These are phyloP conservation scores for Aspergillus steynii DNA, from an alignment of 495 filamentous ascomycete species.

Conservation along the genomic window DNA sequence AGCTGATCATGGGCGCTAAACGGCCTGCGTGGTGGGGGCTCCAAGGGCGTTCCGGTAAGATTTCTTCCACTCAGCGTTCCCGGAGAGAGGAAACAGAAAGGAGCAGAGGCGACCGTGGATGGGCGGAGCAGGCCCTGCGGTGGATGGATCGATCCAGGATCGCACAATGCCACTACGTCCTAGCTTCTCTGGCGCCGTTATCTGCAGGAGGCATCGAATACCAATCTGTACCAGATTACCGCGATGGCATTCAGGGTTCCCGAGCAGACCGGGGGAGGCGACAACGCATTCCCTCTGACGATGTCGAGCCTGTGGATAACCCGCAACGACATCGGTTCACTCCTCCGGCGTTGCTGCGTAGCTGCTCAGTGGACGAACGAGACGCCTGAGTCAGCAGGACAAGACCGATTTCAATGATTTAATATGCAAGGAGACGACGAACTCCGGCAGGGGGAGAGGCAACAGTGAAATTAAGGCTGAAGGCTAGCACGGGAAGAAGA, in stretches of 20 bases:
- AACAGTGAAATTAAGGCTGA: slow-evolving; percentile 11
- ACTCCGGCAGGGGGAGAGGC: background rate
- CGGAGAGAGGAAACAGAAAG: background rate
- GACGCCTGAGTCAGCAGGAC: background rate
- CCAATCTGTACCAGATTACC: too few species aligned
- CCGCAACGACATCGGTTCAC: too few species aligned
- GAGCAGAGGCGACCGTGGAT: background rate
- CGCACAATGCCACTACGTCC: background rate
- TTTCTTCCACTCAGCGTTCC: slow-evolving; percentile 1
- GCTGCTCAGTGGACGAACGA: background rate
- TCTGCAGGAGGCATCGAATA: background rate
- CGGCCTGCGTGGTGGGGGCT: background rate
- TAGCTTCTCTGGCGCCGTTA: background rate
- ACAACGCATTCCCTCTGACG: too few species aligned
- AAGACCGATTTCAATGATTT: background rate
- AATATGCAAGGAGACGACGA: slow-evolving; percentile 2
- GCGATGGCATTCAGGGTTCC: too few species aligned
- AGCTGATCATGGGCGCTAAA: slow-evolving; percentile 9
- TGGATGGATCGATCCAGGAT: slow-evolving; percentile 5
- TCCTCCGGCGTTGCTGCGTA: background rate
- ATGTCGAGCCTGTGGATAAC: too few species aligned
- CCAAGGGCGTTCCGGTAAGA: slow-evolving; percentile 6
- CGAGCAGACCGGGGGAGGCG: too few species aligned
- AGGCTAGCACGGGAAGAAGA: slow-evolving; percentile 1
- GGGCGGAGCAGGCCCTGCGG: slow-evolving; percentile 6